Base-by-base conservation (phyloP, 2,329 filamentous ascomycete species). In the Dissoconium aciculare region DNA sequence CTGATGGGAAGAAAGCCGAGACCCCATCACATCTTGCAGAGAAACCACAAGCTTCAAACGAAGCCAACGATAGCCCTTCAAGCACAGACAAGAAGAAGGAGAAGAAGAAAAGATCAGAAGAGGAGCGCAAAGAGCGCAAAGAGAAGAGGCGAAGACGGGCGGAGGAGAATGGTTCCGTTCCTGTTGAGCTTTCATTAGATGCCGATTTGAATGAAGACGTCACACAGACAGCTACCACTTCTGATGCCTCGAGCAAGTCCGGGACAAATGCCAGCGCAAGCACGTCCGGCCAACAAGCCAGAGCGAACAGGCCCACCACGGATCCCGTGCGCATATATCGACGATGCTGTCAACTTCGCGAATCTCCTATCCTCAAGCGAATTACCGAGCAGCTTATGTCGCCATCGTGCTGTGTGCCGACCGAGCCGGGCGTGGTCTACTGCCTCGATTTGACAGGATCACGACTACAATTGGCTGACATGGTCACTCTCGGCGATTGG, bases 101-200 rank as follows among this genome's bases (percentile, higher is more conserved):
- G 50, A 94, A 93, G 64, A 94, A 94, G 59, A 93, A 92, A 61
- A 75, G 78, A 42, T 92, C 81, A 24, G 87, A 94, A 51, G 84
- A 87, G 36, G 87, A 94, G 55, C 69, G 85, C 25, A 92, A 91
- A 51, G 82, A 89, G 37, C 72, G 85, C 32, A 92, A 91, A 53
- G 85, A 94, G 56, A 82, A 82, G 56, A 87, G 82, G 51, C 69
- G 83, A 39, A 74, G 72, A 50, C 72, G 82, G 44, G 87, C 85
- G 14, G 81, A 92, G 50, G 82, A 82, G 35, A 93, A 89, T 51
- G 87, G 87, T 5, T 71, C 72, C 5, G 71, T 93, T 35, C 87
- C 85, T 2, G 71, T 93, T 53, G 85, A 94, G 52, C 63, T 94
- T 31, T 71, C 74, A 27, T 66, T 74, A 35, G 78, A 85, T 38